Evolutionary conservation across 306 rosid genomes (phyloP).

Genomic region (Fagus sylvatica): DNA sequence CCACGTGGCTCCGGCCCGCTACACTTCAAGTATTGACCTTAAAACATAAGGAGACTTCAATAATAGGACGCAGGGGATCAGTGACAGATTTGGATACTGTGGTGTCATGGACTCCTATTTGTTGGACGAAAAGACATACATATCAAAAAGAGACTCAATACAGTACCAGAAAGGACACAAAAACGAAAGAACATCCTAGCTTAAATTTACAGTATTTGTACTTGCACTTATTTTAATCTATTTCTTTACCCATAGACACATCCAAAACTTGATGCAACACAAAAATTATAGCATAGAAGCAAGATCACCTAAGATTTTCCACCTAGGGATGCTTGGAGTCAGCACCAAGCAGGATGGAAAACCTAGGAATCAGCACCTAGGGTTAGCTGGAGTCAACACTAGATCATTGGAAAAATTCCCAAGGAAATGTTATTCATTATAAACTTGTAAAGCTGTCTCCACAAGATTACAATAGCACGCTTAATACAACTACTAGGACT

Average conservation of each 20-base stretch:
- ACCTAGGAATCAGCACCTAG: too few species aligned
- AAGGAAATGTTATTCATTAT: too few species aligned
- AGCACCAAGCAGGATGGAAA: too few species aligned
- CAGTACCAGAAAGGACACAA: not conserved
- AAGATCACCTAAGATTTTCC: too few species aligned
- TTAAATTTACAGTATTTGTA: not conserved
- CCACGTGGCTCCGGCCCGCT: not conserved
- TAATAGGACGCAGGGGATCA: not conserved
- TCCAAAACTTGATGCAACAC: too few species aligned
- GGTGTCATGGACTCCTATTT: not conserved
- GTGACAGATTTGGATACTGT: not conserved
- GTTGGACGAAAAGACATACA: not conserved
- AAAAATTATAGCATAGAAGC: too few species aligned
- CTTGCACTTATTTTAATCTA: not conserved
- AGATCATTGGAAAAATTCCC: too few species aligned
- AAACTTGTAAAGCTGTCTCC: too few species aligned
- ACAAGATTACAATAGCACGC: too few species aligned
- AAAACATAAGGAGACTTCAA: not conserved
- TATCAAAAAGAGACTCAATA: not conserved
- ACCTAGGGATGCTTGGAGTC: too few species aligned
- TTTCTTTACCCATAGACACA: not conserved
- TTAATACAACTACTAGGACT: too few species aligned
- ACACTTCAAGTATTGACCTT: not conserved
- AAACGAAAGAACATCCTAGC: not conserved
- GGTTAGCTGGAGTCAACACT: too few species aligned